A percentile compares a stretch with the other conserved stretches of the same genome.
phyloP scores from a whole-genome alignment of 257 asterid species.

The Solanum stenotomum region DNA sequence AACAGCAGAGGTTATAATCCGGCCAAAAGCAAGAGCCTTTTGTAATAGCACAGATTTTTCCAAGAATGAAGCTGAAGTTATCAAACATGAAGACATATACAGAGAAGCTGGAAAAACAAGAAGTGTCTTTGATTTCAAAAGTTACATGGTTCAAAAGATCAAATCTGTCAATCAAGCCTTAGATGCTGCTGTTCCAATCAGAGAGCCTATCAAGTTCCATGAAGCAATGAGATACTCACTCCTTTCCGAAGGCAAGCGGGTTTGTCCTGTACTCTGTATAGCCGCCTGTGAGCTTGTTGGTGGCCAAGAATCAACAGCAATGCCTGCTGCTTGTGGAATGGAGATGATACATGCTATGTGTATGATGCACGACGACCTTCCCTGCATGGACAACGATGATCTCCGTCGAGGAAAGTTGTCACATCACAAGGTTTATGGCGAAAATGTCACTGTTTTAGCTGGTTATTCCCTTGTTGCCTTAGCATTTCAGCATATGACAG shows the following conservation, averaged over 20 bases:
- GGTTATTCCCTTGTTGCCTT: conserved; percentile 48
- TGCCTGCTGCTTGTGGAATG: conserved; percentile 57
- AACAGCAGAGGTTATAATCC: not conserved
- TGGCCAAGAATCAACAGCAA: conserved; percentile 32
- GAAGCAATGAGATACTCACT: conserved; percentile 61
- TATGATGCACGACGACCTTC: conserved; percentile 59
- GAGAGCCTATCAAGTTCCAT: conserved; percentile 32
- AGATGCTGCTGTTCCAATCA: conserved; percentile 22
- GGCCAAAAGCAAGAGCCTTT: not conserved
- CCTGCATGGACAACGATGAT: conserved; percentile 59
- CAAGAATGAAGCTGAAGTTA: not conserved
- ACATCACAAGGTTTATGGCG: conserved; percentile 43
- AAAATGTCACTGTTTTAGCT: conserved; percentile 38
- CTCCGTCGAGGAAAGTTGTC: conserved; percentile 50
- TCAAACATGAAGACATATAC: not conserved
- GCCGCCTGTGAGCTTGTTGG: conserved; percentile 62
- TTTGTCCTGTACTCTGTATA: conserved; percentile 45
- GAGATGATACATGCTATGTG: conserved; percentile 67
- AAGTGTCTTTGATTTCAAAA: conserved; percentile 17
- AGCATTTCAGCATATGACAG: conserved; percentile 36
- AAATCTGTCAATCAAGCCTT: conserved; percentile 34
- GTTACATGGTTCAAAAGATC: conserved; percentile 32
- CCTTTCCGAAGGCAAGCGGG: conserved; percentile 58
- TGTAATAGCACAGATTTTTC: not conserved
- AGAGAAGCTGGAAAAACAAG: not conserved